Percentiles rank a stretch among this genome's conserved stretches.
These are phyloP conservation scores for Cudoniella acicularis DNA, from an alignment of 495 filamentous ascomycete species.

Conservation along the genomic window DNA sequence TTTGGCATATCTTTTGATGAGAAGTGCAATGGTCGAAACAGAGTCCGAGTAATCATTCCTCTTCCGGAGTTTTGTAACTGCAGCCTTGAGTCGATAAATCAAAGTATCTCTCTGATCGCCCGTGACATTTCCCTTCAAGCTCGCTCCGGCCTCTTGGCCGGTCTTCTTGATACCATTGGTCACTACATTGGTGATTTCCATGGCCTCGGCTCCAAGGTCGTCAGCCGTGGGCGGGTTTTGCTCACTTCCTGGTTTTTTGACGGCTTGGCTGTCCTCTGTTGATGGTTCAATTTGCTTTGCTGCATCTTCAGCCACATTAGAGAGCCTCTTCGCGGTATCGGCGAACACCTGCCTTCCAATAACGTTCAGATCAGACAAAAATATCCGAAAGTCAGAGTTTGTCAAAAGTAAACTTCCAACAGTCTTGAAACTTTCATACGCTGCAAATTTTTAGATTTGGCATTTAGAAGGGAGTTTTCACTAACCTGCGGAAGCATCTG, in stretches of 20 bases:
- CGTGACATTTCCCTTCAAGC: constrained; percentile 62
- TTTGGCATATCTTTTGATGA: constrained; percentile 75
- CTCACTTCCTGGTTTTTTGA: constrained; percentile 57
- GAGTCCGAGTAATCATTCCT: constrained; percentile 81
- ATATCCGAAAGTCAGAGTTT: constrained; percentile 85
- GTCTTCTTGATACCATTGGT: constrained; percentile 62
- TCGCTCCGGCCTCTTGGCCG: constrained; percentile 59
- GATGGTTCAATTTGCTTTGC: constrained; percentile 69
- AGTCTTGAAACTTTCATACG: constrained; percentile 78
- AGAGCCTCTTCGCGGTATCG: constrained; percentile 77
- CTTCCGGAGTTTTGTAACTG: constrained; percentile 69
- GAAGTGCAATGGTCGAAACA: constrained; percentile 68
- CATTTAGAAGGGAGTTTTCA: not conserved
- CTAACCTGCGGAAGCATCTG: constrained; percentile 75
- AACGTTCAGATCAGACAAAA: constrained; percentile 76
- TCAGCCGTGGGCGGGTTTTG: constrained; percentile 49
- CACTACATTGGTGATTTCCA: constrained; percentile 60
- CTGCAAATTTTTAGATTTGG: constrained; percentile 34
- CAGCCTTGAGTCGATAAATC: constrained; percentile 68
- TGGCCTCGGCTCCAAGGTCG: constrained; percentile 58
- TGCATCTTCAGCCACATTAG: constrained; percentile 65
- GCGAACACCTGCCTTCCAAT: constrained; percentile 82
- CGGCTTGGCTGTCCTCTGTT: constrained; percentile 49
- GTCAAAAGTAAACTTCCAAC: constrained; percentile 79
- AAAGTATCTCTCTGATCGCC: constrained; percentile 71